Conservation (phyloP, 192 early-diverging fungal genomes). For the Linnemannia zychae region DNA sequence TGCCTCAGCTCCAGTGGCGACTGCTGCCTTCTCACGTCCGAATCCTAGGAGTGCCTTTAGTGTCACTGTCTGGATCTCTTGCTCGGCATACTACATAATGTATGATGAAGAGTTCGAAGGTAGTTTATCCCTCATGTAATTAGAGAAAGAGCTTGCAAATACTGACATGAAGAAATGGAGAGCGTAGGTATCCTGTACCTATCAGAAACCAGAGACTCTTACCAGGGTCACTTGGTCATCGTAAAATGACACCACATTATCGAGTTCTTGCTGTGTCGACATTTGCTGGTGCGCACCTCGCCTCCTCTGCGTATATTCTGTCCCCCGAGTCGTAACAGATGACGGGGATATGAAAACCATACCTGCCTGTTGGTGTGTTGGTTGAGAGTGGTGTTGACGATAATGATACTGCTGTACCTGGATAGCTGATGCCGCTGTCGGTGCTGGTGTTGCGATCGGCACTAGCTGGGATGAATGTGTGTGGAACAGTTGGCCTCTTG, state of each 20-base stretch:
- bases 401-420: not conserved
- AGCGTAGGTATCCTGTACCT: no score
- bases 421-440: not conserved
- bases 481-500: not conserved
- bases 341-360: not conserved
- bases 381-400: not conserved
- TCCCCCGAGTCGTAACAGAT: not conserved
- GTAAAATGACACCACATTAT: slow-evolving; percentile 27
- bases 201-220: not conserved
- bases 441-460: not conserved
- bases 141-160: no score
- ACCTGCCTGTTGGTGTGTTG: not conserved
- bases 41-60: slow-evolving; percentile 20
- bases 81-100: slow-evolving; percentile 16
- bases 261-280: slow-evolving; percentile 10
- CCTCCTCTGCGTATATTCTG: slow-evolving; percentile 10
- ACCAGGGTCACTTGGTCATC: slow-evolving; percentile 32
- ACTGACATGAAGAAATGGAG: no score
- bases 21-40: not conserved
- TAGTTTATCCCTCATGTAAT: no score
- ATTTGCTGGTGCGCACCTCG: slow-evolving; percentile 26
- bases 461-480: not conserved
- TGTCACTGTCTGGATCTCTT: slow-evolving; percentile 23
- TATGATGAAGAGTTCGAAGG: no score
- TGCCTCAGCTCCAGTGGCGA: not conserved